Evolutionary conservation across 352 stramenopile species (phyloP), one percentile per base, ranked within the genome.

Genomic region (Discostella stelligera): DNA sequence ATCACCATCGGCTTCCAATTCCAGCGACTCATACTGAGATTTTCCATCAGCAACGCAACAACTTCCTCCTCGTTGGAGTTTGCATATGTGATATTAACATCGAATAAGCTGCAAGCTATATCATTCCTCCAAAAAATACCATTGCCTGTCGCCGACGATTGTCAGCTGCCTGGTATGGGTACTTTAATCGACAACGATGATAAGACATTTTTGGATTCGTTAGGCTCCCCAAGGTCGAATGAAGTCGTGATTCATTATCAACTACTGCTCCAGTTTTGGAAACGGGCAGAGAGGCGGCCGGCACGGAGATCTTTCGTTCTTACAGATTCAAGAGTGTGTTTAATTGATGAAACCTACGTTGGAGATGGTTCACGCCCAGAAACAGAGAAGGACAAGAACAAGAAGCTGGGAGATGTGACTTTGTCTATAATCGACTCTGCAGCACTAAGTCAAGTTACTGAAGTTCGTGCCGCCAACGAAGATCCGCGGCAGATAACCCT

Each of bases 1-100:
- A 88, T 91, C 60, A 85, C 77, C n/a, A 92, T 93, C 77, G 88
- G 88, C 30, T 93, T 92, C 74, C 74, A 83, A 10, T 93, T 93
- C 63, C 88, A 93, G 64, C 66, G 86, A 16, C 68, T 93, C 0
- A 85, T 74, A 46, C 74, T 92, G 11, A 75, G 74, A 50, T 90
- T 92, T 66, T 71, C 39, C 32, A 50, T 83, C 10, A 60, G 54
- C 25, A 81, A 81, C 46, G 39, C 73, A 14, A 66, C 37, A 11
- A 53, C 59, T 54, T 66, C 63, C 11, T 55, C 37, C 11, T 63
- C 71, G 20, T 77, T 86, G 39, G 83, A 89, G 46, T 92, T 83
- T 68, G 76, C 78, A 8, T 92, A 90, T 54, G 74, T 90, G 16
- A 52, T 90, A 25, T 66, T 90, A 48, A 89, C 78, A 21, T 85